Percentiles rank a stretch among this genome's conserved stretches.
phyloP scores from a whole-genome alignment of 2,329 filamentous ascomycete genomes.

The Aspergillus carbonarius region DNA sequence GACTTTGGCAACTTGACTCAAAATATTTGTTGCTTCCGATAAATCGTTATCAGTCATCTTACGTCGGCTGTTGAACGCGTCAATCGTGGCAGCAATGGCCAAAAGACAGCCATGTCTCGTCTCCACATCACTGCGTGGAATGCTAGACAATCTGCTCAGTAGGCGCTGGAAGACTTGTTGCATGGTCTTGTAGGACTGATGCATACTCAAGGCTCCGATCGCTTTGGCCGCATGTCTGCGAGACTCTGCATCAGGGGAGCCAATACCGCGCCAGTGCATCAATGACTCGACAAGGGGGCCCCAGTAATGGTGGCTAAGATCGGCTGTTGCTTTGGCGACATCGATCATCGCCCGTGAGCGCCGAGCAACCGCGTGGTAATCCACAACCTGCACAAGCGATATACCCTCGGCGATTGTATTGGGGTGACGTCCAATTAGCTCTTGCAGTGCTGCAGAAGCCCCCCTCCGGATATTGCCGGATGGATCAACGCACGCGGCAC shows the following conservation, averaged over 20 bases:
- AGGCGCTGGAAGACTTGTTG: conserved; percentile 33
- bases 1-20: conserved; percentile 27
- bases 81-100: conserved; percentile 39
- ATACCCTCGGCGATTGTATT: conserved; percentile 82
- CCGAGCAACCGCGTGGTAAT: conserved; percentile 92
- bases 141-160: conserved; percentile 34
- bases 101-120: conserved; percentile 47
- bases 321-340: conserved; percentile 68
- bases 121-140: conserved; percentile 42
- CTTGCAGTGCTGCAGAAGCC: conserved; percentile 88
- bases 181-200: conserved; percentile 33
- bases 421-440: conserved; percentile 89
- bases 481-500: conserved; percentile 80
- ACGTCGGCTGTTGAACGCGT: conserved; percentile 30
- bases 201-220: conserved; percentile 55
- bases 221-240: conserved; percentile 70
- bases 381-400: conserved; percentile 79
- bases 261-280: conserved; percentile 84
- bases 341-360: conserved; percentile 76
- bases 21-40: conserved; percentile 28
- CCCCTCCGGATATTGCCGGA: conserved; percentile 91
- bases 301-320: conserved; percentile 65
- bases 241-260: conserved; percentile 71
- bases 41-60: conserved; percentile 17
- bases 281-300: conserved; percentile 68